Evolutionary conservation across 768 basidiomycete species (phyloP).

Genomic region (Pulveroboletus sp.): DNA sequence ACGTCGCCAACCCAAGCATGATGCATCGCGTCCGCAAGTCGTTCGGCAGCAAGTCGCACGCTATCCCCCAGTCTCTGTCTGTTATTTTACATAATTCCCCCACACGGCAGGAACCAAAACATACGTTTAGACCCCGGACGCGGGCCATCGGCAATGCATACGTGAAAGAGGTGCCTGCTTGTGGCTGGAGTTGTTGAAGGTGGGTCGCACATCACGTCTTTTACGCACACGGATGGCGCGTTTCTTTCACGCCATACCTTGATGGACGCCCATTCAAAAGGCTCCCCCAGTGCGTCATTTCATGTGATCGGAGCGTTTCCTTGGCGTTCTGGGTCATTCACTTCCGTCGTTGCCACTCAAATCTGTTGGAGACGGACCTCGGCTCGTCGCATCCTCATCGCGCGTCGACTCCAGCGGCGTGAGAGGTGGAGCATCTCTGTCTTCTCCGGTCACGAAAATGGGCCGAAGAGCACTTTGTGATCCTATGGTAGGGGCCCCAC

Average conservation of each 20-base stretch:
- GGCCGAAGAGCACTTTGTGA: slow-evolving; percentile 3
- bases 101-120: not conserved
- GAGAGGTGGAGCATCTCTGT: not conserved
- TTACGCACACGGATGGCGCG: not conserved
- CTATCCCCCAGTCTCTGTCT: not conserved
- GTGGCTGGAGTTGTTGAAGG: not conserved
- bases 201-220: slow-evolving; percentile 13
- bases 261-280: not conserved
- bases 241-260: not conserved
- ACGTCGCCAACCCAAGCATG: too few species aligned
- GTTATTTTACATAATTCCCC: slow-evolving; percentile 1
- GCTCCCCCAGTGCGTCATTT: not conserved
- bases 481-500: slow-evolving; percentile 8
- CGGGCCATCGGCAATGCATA: not conserved
- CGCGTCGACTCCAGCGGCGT: not conserved
- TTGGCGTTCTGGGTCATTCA: not conserved
- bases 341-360: not conserved
- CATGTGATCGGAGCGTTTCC: not conserved
- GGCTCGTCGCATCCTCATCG: not conserved
- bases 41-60: not conserved
- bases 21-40: not conserved
- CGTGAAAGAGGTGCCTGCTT: not conserved
- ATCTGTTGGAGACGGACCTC: not conserved
- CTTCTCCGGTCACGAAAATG: not conserved
- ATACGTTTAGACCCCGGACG: not conserved